Conservation (phyloP, 169 alveolate species). For the Toxoplasma gondii region DNA sequence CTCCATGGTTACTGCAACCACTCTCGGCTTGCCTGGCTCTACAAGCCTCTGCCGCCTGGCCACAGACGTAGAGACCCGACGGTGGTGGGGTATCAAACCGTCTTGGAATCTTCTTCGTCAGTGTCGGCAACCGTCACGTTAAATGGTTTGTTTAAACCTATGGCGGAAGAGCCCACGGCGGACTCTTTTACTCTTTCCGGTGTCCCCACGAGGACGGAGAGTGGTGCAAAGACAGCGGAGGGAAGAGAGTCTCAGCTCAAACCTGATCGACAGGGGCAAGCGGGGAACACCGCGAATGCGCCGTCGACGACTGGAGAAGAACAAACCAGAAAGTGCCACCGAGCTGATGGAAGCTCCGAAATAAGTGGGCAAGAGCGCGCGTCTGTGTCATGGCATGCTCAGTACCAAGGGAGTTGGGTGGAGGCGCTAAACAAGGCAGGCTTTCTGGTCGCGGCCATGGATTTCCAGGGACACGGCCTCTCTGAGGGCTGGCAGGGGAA, state of each 20-base stretch:
- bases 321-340: too few species aligned
- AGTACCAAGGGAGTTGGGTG: constrained; percentile 70
- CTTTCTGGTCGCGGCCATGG: constrained; percentile 64
- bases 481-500: constrained; percentile 68
- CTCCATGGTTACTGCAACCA: constrained; percentile 50
- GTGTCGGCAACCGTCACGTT: background rate
- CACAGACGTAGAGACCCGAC: constrained; percentile 23
- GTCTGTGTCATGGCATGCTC: constrained; percentile 8
- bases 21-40: constrained; percentile 36
- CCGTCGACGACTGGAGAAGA: too few species aligned
- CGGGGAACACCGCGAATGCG: too few species aligned
- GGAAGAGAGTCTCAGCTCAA: background rate
- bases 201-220: too few species aligned
- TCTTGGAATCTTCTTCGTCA: background rate
- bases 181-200: too few species aligned
- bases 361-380: background rate
- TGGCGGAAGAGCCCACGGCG: too few species aligned
- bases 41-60: background rate
- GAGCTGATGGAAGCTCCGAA: too few species aligned
- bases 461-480: constrained; percentile 71
- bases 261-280: too few species aligned
- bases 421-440: constrained; percentile 65
- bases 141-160: too few species aligned
- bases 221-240: background rate
- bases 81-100: background rate